A percentile compares a stretch with the other conserved stretches of the same genome.
phyloP scores from a whole-genome alignment of 202 grass and related monocot species.

The Zizania palustris region DNA sequence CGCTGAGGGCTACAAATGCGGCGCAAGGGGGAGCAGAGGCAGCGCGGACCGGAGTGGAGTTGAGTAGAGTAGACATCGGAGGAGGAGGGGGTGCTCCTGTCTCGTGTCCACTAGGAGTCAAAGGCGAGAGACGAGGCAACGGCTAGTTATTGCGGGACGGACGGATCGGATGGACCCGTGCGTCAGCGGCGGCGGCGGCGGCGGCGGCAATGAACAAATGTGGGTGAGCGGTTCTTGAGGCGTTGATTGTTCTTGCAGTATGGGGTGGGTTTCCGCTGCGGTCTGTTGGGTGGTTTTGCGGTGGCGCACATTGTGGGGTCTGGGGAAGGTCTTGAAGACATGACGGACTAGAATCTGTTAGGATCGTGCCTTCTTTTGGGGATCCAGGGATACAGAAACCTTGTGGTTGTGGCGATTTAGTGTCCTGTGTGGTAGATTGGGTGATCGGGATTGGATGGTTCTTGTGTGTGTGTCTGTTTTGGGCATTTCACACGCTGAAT shows the following conservation, averaged over 20 bases:
- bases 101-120: slow-evolving; percentile 19
- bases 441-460: neutral
- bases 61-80: neutral
- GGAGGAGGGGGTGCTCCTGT: neutral
- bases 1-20: slow-evolving; percentile 51
- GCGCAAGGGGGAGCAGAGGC: slow-evolving; percentile 18
- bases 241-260: too few species aligned
- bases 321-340: neutral
- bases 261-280: too few species aligned
- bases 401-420: slow-evolving; percentile 1
- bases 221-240: slow-evolving; percentile 20
- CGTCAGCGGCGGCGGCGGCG: neutral
- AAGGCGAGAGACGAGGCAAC: slow-evolving; percentile 29
- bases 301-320: neutral
- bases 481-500: neutral
- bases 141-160: slow-evolving; percentile 37
- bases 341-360: neutral
- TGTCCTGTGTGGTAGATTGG: slow-evolving; percentile 1
- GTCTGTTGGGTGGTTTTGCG: neutral
- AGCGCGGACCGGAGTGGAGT: neutral
- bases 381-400: neutral
- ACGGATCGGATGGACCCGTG: slow-evolving; percentile 38
- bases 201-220: slow-evolving; percentile 31
- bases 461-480: neutral
- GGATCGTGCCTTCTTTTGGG: neutral